Evolutionary conservation across 2,329 filamentous ascomycete genomes (phyloP).

Genomic region (Alternaria ventricosa): DNA sequence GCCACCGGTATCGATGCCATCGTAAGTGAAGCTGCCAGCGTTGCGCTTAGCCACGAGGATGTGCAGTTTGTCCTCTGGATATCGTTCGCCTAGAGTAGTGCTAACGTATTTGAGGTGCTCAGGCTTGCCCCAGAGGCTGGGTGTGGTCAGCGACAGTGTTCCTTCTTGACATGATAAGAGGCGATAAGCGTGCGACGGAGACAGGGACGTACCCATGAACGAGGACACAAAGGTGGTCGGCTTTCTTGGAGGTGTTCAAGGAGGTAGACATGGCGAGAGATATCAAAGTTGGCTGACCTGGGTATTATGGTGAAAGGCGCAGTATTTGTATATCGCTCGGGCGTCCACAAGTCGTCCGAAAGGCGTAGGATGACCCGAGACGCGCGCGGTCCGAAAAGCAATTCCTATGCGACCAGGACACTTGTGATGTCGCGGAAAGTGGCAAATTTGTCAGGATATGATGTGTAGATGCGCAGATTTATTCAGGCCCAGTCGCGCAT

Average conservation of each 20-base stretch:
- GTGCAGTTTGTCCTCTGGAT: slow-evolving; percentile 69
- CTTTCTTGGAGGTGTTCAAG: slow-evolving; percentile 15
- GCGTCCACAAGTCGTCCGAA: slow-evolving; percentile 27
- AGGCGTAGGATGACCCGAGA: slow-evolving; percentile 14
- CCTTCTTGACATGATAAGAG: neutral
- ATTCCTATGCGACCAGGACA: neutral
- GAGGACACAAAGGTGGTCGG: slow-evolving; percentile 77
- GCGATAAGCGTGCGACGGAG: neutral
- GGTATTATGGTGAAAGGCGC: slow-evolving; percentile 11
- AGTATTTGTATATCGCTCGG: slow-evolving; percentile 19
- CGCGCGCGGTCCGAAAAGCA: slow-evolving; percentile 8
- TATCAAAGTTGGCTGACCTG: neutral
- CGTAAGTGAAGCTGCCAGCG: slow-evolving; percentile 71
- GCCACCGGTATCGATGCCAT: slow-evolving; percentile 72
- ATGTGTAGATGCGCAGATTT: neutral
- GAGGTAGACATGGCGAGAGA: slow-evolving; percentile 24
- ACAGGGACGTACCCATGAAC: slow-evolving; percentile 70
- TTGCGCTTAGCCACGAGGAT: slow-evolving; percentile 77
- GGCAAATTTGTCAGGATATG: neutral
- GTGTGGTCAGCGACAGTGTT: slow-evolving; percentile 17
- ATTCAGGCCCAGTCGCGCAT: neutral
- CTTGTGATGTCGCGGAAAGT: neutral
- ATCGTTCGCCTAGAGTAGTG: slow-evolving; percentile 66
- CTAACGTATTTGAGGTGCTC: slow-evolving; percentile 73
- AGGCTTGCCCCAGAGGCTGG: slow-evolving; percentile 80